Evolutionary conservation across 2,329 filamentous ascomycete genomes (phyloP).

Genomic region (Colletotrichum sp.): DNA sequence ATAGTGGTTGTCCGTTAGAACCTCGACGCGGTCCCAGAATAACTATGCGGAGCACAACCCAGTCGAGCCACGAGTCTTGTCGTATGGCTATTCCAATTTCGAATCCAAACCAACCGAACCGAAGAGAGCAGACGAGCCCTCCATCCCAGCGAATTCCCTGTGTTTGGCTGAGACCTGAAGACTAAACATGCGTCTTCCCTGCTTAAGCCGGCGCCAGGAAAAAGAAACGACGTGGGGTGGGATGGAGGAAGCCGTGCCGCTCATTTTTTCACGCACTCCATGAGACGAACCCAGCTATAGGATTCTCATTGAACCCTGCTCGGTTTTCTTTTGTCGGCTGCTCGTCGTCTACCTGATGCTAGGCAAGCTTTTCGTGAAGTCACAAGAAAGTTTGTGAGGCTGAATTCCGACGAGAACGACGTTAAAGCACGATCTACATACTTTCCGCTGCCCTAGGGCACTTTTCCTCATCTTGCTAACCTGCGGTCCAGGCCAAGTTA

Average conservation of each 20-base stretch:
- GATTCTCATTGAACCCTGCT: background rate
- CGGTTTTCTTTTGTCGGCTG: background rate
- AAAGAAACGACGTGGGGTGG: slow-evolving; percentile 17
- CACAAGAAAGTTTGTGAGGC: slow-evolving; percentile 15
- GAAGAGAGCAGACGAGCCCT: background rate
- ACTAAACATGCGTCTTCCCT: slow-evolving; percentile 9
- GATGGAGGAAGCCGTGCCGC: background rate
- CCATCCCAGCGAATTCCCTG: background rate
- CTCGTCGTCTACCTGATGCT: background rate
- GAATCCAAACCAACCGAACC: background rate
- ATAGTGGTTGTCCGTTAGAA: background rate
- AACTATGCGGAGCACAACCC: background rate
- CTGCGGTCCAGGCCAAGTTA: background rate
- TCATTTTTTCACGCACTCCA: background rate
- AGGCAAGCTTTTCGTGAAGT: background rate
- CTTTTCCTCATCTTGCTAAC: background rate
- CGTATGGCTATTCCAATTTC: background rate
- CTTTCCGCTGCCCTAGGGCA: background rate
- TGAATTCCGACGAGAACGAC: background rate
- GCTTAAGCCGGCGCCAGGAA: slow-evolving; percentile 3
- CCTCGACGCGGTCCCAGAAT: background rate
- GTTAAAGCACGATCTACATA: background rate
- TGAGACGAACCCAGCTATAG: background rate
- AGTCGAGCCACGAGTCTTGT: background rate
- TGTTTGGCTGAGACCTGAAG: slow-evolving; percentile 10